Conservation (phyloP, 73 alveolate species). For the Breviolum minutum region DNA sequence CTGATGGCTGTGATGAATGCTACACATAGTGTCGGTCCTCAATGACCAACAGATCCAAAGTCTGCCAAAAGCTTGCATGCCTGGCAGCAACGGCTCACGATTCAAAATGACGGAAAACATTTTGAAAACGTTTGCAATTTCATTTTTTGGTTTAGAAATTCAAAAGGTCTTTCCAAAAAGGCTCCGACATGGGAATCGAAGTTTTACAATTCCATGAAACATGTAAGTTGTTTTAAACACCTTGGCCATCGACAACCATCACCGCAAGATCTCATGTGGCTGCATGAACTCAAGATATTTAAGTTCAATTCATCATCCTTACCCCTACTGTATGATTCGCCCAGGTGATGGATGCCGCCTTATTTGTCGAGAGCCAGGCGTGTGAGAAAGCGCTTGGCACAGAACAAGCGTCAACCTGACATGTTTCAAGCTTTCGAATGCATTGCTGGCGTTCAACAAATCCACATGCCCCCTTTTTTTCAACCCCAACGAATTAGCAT, state of each 20-base stretch:
- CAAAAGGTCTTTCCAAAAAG: too few species aligned
- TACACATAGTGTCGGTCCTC: not conserved
- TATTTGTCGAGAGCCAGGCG: not conserved
- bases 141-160: too few species aligned
- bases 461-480: too few species aligned
- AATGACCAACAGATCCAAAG: not conserved
- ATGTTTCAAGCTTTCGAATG: not conserved
- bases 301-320: too few species aligned
- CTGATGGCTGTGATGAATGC: not conserved
- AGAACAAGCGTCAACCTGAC: not conserved
- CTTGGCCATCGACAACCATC: not conserved
- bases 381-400: not conserved
- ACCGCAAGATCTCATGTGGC: not conserved
- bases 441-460: not conserved
- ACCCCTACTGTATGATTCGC: too few species aligned
- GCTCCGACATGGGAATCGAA: not conserved
- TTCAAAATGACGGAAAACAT: not conserved
- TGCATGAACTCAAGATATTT: not conserved
- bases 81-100: not conserved
- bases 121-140: too few species aligned
- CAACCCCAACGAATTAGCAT: too few species aligned
- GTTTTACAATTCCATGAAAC: not conserved
- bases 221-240: not conserved
- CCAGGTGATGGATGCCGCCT: not conserved
- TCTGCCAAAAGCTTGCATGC: not conserved